Evolutionary conservation across 2,329 filamentous ascomycete species (phyloP), one percentile per base, ranked within the genome.

Genomic region (Talaromyces sp.): DNA sequence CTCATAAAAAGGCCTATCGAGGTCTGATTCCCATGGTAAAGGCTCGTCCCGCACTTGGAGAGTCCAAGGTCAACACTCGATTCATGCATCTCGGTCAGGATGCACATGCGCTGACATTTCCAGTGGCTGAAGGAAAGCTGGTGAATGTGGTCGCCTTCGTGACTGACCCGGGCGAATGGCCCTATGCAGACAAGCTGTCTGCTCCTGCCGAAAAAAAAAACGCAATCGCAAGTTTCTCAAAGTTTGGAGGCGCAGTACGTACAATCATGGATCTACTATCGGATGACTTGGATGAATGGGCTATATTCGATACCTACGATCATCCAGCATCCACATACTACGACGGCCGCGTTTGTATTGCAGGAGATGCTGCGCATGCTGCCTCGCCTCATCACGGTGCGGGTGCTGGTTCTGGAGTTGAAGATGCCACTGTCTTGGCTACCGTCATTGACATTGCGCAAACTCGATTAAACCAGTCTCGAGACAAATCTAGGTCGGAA

Each of bases 41-140:
- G 17, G 86, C 85, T 0, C 72, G 78, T 0, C 72, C 77, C 11
- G 79, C 80, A 2, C 68, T 89, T 2, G 84, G 85, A 2, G 72
- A 81, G 9, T 75, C 85, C 45, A 75, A 83, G 43, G 81, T 84
- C 0, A 70, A 73, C 27, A 85, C 83, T 15, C 74, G 79, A 17
- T 82, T 84, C 71, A 85, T 88, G 80, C 85, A 85, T 72, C 80
- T 85, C 62, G 87, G 86, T 0, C 83, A 82, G 0, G 75, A 80
- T 61, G 85, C 83, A 0, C 88, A 90, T 71, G 69, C 85, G 7
- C 78, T 90, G 27, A 87, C 84, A 0, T 90, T 89, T 70, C 85
- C 88, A 0, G 86, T 90, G 10, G 83, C 63, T 37, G 41, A 25
- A 9, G 58, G 60, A 6, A 65, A 6, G 10, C 15, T 65, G 8